Base-by-base conservation (phyloP, 495 filamentous ascomycete genomes). In the Xylaria scruposa region DNA sequence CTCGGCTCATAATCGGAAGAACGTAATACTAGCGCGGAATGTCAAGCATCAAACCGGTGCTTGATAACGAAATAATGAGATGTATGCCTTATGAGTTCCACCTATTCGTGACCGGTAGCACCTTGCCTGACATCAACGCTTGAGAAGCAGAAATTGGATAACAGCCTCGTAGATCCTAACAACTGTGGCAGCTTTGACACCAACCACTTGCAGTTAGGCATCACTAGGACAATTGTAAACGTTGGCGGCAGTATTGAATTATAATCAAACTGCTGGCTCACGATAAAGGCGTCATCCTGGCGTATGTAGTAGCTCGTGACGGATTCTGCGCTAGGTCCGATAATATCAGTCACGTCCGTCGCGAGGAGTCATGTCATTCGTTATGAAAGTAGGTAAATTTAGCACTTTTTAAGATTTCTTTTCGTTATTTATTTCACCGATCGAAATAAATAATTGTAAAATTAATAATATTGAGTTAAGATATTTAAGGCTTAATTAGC, bases 321-420 rank as follows among this genome's bases (percentile, higher is more conserved):
- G 79, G 80, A 4, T 75, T 79, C 68, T 81, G 80, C 74, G 56
- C 75, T 67, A 67, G 73, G 63, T 73, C 74, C 29, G 79, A 82
- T 66, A 81, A 80, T 76, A 78, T 77, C 15, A 72, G 80, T 80
- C 65, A 80, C 76, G 68, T 86, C 92, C 60, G 85, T 82, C 3
- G 76, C 87, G 12, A 90, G 90, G 33, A 88, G 89, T 83, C 92
- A 91, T 72, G 87, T 93, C 66, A 78, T 92, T 70, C 90, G 91
- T 31, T 31, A 31, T 31, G 29, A 31, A 31, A 31, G 29, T 31
- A 31, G 29, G 29, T 31, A 31, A 31, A 31, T 1, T 31, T 31
- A 31, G 29, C 29, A 1, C 29, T 31, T 31, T 31, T 31, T 3
- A 1, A 3, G 29, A 31, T 31, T 31, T 31, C 29, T 31, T 31